Evolutionary conservation across 2,329 filamentous ascomycete genomes (phyloP), one percentile per base, ranked within the genome.

Genomic region (Ophiocordyceps camponoti-floridani): DNA sequence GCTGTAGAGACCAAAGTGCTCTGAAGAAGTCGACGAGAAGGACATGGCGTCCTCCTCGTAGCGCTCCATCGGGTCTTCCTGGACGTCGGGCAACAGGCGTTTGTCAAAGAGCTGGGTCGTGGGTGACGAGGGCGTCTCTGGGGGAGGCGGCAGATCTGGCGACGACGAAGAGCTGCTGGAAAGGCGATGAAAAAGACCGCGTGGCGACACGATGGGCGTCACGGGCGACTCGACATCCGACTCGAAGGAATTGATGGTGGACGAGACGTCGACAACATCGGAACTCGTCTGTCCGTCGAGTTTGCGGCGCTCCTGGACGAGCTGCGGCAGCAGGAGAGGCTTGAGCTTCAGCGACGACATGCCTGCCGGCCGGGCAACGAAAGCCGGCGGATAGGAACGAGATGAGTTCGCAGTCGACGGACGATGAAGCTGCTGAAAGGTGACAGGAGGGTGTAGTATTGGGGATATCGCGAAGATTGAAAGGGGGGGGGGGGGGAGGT

Each of bases 11-110:
- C 67, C 65, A 47, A 67, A 64, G 23, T 61, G 57, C 26, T 62
- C 47, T 27, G 42, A 46, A 30, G 42, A 46, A 14, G 10, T 14
- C 12, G 31, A 33, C 4, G 31, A 33, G 10, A 33, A 33, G 46
- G 40, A 41, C 46, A 45, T 19, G 46, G 47, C 23, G 38, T 55
- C 67, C 44, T 72, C 70, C 27, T 79, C 74, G 19, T 82, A 82
- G 45, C 72, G 73, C 58, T 88, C 82, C 40, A 78, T 63, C 2
- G 82, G 79, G 55, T 94, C 87, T 60, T 95, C 88, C 55, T 87
- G 75, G 18, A 95, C 82, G 54, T 91, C 84, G 14, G 85, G 82
- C 49, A 95, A 68, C 44, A 71, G 72, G 48, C 75, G 72, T 62
- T 84, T 84, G 53, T 70, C 68, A 0, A 74, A 65, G 55, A 49